Percentiles rank a stretch among this genome's conserved stretches.
These are phyloP conservation scores for Brassica incana DNA, from an alignment of 345 rosid genomes.

Conservation along the genomic window DNA sequence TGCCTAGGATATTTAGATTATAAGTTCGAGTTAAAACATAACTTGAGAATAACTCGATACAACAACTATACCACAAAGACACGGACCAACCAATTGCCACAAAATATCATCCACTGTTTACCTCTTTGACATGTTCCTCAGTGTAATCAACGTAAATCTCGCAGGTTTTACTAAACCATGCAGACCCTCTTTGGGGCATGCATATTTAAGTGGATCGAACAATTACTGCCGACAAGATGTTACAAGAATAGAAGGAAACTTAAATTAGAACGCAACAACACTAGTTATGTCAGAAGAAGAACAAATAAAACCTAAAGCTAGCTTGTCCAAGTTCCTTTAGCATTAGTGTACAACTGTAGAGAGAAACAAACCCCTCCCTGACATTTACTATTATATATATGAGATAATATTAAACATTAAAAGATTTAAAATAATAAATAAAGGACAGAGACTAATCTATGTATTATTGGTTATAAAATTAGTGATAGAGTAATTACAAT, in stretches of 20 bases:
- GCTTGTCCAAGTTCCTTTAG: background rate
- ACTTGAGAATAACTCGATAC: background rate
- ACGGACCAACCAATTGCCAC: background rate
- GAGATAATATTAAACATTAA: no score
- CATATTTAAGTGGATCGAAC: slow-evolving; percentile 1
- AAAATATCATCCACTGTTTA: background rate
- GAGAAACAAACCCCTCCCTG: background rate
- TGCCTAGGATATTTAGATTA: no score
- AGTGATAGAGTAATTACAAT: background rate
- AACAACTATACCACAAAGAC: background rate
- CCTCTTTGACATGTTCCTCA: background rate
- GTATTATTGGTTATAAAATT: background rate
- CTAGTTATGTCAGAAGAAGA: slow-evolving; percentile 1
- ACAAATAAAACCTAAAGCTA: background rate
- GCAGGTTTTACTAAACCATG: background rate
- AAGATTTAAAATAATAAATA: no score
- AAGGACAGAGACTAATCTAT: background rate
- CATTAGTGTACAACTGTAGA: background rate
- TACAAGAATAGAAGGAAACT: slow-evolving; percentile 14
- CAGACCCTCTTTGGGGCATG: slow-evolving; percentile 15
- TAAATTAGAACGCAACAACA: slow-evolving; percentile 12
- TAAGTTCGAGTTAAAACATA: background rate
- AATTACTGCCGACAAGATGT: background rate
- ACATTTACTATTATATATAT: no score
- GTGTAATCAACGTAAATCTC: background rate